These are phyloP conservation scores for Chrysosporium keratinophilum DNA, from an alignment of 2,329 filamentous ascomycete species.

Conservation along the genomic window DNA sequence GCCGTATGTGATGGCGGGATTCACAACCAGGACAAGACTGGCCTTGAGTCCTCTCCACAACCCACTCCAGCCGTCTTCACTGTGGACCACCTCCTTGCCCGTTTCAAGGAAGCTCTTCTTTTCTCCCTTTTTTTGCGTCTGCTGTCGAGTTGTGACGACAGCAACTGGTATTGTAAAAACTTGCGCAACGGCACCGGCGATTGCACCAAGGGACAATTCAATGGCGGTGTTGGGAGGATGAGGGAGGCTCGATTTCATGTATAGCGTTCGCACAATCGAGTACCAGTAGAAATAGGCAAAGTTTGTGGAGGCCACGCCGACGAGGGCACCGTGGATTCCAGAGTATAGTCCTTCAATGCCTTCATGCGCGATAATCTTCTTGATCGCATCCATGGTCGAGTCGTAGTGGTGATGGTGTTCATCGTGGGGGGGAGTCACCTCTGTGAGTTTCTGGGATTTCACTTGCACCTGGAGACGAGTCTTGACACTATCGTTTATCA, in stretches of 20 bases:
- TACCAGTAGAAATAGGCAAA: slow-evolving; percentile 99
- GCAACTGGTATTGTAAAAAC: slow-evolving; percentile 93
- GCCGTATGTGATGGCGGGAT: slow-evolving; percentile 95
- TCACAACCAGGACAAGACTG: slow-evolving; percentile 87
- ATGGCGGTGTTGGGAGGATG: slow-evolving; percentile 64
- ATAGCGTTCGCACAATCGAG: slow-evolving; percentile 71
- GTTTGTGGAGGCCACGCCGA: slow-evolving; percentile 93
- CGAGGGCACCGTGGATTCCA: slow-evolving; percentile 72
- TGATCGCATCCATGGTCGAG: slow-evolving; percentile 78
- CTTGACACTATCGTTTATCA: slow-evolving; percentile 60
- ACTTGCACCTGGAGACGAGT: slow-evolving; percentile 93
- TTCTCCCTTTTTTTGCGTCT: slow-evolving; percentile 77
- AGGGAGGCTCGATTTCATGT: slow-evolving; percentile 51
- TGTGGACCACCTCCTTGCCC: slow-evolving; percentile 75
- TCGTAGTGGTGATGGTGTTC: slow-evolving; percentile 56
- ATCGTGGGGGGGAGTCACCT: slow-evolving; percentile 35
- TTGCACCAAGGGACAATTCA: slow-evolving; percentile 74
- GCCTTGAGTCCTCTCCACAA: slow-evolving; percentile 94
- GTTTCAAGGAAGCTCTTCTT: slow-evolving; percentile 81
- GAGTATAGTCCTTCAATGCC: slow-evolving; percentile 75
- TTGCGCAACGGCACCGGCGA: slow-evolving; percentile 83
- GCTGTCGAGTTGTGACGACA: slow-evolving; percentile 89
- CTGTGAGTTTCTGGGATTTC: slow-evolving; percentile 47
- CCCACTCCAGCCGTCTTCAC: slow-evolving; percentile 79
- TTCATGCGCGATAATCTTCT: slow-evolving; percentile 70